Base-by-base conservation (phyloP, 2,329 filamentous ascomycete species). In the Cercospora berteroae region DNA sequence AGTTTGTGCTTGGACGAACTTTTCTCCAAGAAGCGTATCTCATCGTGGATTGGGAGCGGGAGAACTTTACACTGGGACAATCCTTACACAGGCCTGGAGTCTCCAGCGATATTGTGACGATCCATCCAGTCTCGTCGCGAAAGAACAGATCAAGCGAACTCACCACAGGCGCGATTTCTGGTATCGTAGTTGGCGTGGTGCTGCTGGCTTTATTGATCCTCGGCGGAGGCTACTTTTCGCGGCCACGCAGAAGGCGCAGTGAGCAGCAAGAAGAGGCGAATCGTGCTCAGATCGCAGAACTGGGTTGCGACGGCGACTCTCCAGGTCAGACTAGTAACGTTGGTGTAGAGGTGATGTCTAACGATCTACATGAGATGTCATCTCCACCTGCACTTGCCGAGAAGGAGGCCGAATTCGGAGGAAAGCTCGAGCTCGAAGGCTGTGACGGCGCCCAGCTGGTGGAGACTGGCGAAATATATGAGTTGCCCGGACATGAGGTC, bases 21-120 rank as follows among this genome's bases (percentile, higher is more conserved):
- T 75, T 77, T 50, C 62, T 77, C 31, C 74, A 77, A 65, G 75
- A 75, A 60, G 76, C 75, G 16, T 77, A 72, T 48, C 29, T 72
- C 18, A 50, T 70, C 2, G 69, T 69, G 9, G 69, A 72, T 60
- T 70, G 69, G 61, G 67, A 70, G 20, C 60, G 65, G 4, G 20
- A 55, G 18, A 64, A 58, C 13, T 72, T 72, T 42, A 72, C 64
- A 2, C 31, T 72, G 23, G 65, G 60, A 12, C 65, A 65, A 57
- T 60, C 67, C 4, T 58, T 60, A 31, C 66, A 68, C 18, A 56
- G 42, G 5, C 61, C 57, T 16, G 64, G 64, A 23, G 64, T 66
- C 1, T 60, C 64, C 10, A 60, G 20, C 8, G 39, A 63, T 20
- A 61, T 69, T 29, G 59, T 67, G 5, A 31, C 67, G 7, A 65